phyloP scores from a whole-genome alignment of 352 stramenopile genomes.

The Globisporangium paroecandrum region DNA sequence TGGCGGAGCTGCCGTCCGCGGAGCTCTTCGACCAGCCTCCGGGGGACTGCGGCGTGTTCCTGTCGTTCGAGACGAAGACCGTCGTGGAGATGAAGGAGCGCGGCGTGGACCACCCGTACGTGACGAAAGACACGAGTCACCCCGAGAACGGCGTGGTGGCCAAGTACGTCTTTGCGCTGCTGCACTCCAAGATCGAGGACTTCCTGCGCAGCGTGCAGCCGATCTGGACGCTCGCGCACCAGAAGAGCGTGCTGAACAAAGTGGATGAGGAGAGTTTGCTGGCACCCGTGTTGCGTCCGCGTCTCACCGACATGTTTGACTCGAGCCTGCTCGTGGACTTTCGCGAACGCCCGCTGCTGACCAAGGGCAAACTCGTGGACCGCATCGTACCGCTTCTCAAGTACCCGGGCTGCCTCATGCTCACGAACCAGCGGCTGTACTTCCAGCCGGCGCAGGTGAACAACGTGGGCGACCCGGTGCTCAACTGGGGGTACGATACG shows the following conservation, averaged over 20 bases:
- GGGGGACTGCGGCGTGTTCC: slow-evolving; percentile 49
- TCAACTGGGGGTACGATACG: slow-evolving; percentile 77
- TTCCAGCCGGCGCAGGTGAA: slow-evolving; percentile 92
- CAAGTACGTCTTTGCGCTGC: slow-evolving; percentile 80
- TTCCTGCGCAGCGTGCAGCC: slow-evolving; percentile 69
- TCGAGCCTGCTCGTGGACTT: slow-evolving; percentile 88
- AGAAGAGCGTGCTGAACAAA: slow-evolving; percentile 74
- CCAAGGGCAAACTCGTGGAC: slow-evolving; percentile 74
- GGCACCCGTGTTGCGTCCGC: slow-evolving; percentile 57
- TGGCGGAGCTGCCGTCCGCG: slow-evolving; percentile 50
- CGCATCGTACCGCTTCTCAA: slow-evolving; percentile 90
- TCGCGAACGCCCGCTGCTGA: slow-evolving; percentile 75
- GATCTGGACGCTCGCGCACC: slow-evolving; percentile 65
- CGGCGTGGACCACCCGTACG: slow-evolving; percentile 79
- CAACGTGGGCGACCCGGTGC: slow-evolving; percentile 85
- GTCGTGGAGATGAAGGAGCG: slow-evolving; percentile 87
- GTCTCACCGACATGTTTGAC: slow-evolving; percentile 87
- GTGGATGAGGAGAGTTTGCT: slow-evolving; percentile 82
- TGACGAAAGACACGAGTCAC: slow-evolving; percentile 46
- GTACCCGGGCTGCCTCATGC: slow-evolving; percentile 90
- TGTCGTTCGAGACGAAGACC: slow-evolving; percentile 54
- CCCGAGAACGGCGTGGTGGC: slow-evolving; percentile 18
- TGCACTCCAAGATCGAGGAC: slow-evolving; percentile 82
- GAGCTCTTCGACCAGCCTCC: slow-evolving; percentile 50
- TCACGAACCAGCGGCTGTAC: slow-evolving; percentile 79